phyloP scores from a whole-genome alignment of 805 yeast genomes.

The Wickerhamomyces strasburgensis region DNA sequence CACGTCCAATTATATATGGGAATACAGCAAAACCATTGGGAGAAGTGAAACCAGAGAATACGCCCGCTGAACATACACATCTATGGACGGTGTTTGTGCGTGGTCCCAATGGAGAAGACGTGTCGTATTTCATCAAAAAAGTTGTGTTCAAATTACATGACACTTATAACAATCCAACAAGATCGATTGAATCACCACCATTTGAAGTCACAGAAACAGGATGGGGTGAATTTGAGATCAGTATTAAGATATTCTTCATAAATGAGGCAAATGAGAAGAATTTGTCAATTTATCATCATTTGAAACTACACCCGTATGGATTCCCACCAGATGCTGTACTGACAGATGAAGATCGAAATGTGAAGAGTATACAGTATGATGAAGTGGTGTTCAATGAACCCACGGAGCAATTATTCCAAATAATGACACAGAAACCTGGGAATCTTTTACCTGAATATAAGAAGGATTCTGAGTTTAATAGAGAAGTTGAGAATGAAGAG shows the following conservation, averaged over 20 bases:
- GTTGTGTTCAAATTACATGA: constrained; percentile 95
- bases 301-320: constrained; percentile 86
- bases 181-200: constrained; percentile 86
- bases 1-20: constrained; percentile 79
- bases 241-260: constrained; percentile 79
- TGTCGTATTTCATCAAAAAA: constrained; percentile 75
- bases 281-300: constrained; percentile 78
- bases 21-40: constrained; percentile 70
- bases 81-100: constrained; percentile 89
- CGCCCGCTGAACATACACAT: constrained; percentile 91
- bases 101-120: constrained; percentile 75
- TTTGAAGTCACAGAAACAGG: constrained; percentile 96
- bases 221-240: constrained; percentile 98
- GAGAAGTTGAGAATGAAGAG: constrained; percentile 62
- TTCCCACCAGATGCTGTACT: constrained; percentile 27
- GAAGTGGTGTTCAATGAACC: constrained; percentile 96
- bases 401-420: constrained; percentile 79
- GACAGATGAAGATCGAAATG: constrained; percentile 32
- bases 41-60: constrained; percentile 47
- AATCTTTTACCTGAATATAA: constrained; percentile 43
- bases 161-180: constrained; percentile 81
- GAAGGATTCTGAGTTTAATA: constrained; percentile 35
- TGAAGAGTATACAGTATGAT: constrained; percentile 68
- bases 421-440: constrained; percentile 64
- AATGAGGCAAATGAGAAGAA: constrained; percentile 87